Evolutionary conservation across 345 rosid species (phyloP), one percentile per base, ranked within the genome.

Genomic region (Citrus medica): DNA sequence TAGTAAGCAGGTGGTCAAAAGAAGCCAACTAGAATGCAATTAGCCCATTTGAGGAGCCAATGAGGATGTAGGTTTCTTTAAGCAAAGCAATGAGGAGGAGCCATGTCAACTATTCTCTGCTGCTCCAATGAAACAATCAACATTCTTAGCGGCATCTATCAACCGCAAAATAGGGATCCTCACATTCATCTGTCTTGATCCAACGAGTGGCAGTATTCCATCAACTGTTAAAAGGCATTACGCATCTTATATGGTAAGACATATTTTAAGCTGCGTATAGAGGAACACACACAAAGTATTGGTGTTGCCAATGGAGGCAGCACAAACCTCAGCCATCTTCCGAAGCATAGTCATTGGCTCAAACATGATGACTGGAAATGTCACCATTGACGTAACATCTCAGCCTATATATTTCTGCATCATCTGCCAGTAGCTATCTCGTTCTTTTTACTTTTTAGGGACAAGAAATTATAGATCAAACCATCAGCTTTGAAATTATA

Each of bases 331-430:
- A 2, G 99, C 93, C 94, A 95, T 90, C 83, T 87, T 95, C 89
- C 90, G 99, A 66, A 93, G 88, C 97, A 92, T 95, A 63, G 99
- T 91, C 96, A 92, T 90, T 24, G 98, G 97, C 84, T 95, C 97
- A 80, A 95, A 92, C 79, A 93, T 90, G 71, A 89, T 72, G 35
- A 93, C 99, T 64, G 99, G 98, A 85, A 95, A 97, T 21, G 98
- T 95, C 79, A 94, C 97, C 99, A 95, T 87, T 19, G 99, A 93
- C 7, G 99, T 92, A 42, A 93, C 83, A 82, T 95, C 98, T 14
- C 97, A 86, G 8, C 98, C 98, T 65, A 93, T 83, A 75, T 95
- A 92, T 13, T 90, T 94, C 65, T 93, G 99, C 98, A 95, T 92
- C 95, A 90, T 90, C 85, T 91, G 94, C 98, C 97, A 93, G 81